Percentiles rank a stretch among this genome's conserved stretches.
phyloP scores from a whole-genome alignment of 1,284 basidiomycete genomes.

The Cryptococcus sp. region DNA sequence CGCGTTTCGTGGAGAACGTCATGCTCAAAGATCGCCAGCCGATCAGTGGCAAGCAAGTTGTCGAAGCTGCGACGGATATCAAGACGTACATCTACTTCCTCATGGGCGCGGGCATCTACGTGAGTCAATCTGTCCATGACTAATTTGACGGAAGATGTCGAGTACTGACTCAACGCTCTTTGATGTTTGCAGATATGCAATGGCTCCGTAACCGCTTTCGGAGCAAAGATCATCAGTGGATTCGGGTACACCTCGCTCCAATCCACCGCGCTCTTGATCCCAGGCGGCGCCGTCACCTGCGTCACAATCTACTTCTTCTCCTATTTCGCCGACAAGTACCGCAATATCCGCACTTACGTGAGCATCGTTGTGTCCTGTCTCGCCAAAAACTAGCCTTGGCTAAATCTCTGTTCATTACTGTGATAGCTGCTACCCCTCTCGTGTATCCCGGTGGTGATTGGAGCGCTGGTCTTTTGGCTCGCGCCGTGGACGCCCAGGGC shows the following conservation, averaged over 20 bases:
- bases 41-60: slow-evolving; percentile 51
- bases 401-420: not conserved
- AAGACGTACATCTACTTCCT: slow-evolving; percentile 57
- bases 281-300: slow-evolving; percentile 55
- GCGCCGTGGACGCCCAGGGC: slow-evolving; percentile 54
- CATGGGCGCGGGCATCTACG: slow-evolving; percentile 50
- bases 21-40: slow-evolving; percentile 37
- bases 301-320: slow-evolving; percentile 55
- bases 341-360: slow-evolving; percentile 50
- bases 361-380: slow-evolving; percentile 4
- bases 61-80: slow-evolving; percentile 54
- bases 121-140: slow-evolving; percentile 10
- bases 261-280: slow-evolving; percentile 54
- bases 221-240: slow-evolving; percentile 55
- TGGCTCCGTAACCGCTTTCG: slow-evolving; percentile 56
- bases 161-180: not conserved
- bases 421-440: slow-evolving; percentile 52
- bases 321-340: slow-evolving; percentile 50
- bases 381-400: not conserved
- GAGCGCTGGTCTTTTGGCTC: slow-evolving; percentile 55
- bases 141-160: not conserved
- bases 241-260: slow-evolving; percentile 57
- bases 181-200: slow-evolving; percentile 35
- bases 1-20: slow-evolving; percentile 50
- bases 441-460: slow-evolving; percentile 57